These are phyloP conservation scores for Chondrus crispus DNA, from an alignment of 23 red algal genomes.

Conservation along the genomic window DNA sequence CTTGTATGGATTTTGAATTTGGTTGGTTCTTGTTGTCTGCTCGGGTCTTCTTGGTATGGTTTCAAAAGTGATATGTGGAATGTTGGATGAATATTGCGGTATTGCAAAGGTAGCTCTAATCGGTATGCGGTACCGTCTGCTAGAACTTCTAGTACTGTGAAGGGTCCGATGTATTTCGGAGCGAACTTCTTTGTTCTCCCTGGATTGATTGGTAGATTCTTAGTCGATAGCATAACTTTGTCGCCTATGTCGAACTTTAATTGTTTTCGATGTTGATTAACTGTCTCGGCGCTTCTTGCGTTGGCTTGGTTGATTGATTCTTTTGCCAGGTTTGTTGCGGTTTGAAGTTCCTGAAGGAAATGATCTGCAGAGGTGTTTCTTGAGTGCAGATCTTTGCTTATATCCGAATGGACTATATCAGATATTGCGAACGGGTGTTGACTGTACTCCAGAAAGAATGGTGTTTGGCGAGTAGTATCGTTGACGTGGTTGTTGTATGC, in stretches of 20 bases:
- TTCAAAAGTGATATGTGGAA: neutral
- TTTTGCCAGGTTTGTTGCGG: too few species aligned
- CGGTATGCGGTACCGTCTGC: neutral
- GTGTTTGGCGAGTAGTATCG: neutral
- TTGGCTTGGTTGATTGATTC: too few species aligned
- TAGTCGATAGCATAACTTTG: neutral
- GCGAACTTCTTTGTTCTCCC: neutral
- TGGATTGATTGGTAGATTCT: neutral
- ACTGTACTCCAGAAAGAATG: conserved; percentile 11
- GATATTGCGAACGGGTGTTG: neutral
- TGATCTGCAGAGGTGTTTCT: too few species aligned
- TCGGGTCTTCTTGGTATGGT: neutral
- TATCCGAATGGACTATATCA: neutral
- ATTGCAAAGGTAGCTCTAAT: neutral
- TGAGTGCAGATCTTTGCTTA: too few species aligned
- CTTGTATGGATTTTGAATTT: too few species aligned
- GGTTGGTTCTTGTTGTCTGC: neutral
- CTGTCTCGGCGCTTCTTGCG: too few species aligned
- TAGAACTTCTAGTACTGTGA: neutral
- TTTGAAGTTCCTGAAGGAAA: too few species aligned
- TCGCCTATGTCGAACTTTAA: too few species aligned
- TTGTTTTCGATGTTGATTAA: too few species aligned
- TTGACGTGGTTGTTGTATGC: neutral
- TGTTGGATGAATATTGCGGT: neutral
- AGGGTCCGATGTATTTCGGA: neutral